Base-by-base conservation (phyloP, 2,329 filamentous ascomycete species). In the Neofusicoccum umdonicola region DNA sequence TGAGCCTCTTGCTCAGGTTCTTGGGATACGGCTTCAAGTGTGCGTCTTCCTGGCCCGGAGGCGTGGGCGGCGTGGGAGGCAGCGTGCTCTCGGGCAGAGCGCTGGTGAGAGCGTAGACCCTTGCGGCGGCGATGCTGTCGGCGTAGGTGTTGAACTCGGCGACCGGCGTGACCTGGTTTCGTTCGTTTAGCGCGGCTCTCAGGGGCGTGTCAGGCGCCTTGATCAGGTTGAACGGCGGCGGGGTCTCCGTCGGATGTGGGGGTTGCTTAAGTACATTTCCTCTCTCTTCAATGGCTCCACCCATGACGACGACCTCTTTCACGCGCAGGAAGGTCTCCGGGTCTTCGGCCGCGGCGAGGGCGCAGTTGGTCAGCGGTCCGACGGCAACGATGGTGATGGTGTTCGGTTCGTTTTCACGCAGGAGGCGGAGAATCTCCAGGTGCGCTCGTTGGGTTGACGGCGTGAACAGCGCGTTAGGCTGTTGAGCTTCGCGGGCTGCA, bases 71-170 rank as follows among this genome's bases (percentile, higher is more conserved):
- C 0, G 69, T 65, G 0, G 88, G 87, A 0, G 95, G 93, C 84
- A 97, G 91, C 3, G 93, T 97, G 2, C 88, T 90, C 12, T 83
- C 78, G 0, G 95, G 95, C 39, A 81, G 87, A 2, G 75, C 78
- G 11, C 78, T 80, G n/a, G 81, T 81, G 12, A 84, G 73, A 1
- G 82, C 81, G 64, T 82, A 83, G 39, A 84, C 71, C 48, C 81
- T 75, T 1, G 82, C 82, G 7, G 80, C 78, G 35, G 82, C 81
- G 61, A 82, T 71, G 54, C 77, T 76, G 68, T 99, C 96, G 65
- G 95, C 93, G 73, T 92, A 96, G 65, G 90, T 90, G 81, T 99
- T 99, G 85, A 99, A 99, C 76, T 99, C 95, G 67, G 91, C 92
- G 12, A 90, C 86, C 1, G 95, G 94, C 0, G 86, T 89, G 69